Evolutionary conservation across 192 early-diverging fungal genomes (phyloP).

Genomic region (Coemansia sp.): DNA sequence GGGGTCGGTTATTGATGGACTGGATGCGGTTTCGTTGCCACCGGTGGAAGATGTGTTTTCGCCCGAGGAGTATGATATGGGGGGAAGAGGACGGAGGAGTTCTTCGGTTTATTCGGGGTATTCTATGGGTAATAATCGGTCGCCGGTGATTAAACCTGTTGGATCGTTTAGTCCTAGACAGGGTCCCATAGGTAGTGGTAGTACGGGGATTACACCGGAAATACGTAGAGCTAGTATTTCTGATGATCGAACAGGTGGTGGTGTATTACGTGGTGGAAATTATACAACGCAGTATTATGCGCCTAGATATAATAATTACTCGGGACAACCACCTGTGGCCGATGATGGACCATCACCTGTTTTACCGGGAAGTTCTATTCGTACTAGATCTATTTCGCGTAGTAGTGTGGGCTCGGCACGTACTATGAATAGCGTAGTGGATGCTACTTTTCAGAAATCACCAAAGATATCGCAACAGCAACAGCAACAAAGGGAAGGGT

Average conservation of each 20-base stretch:
- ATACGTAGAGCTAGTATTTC: background rate
- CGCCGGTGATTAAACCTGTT: background rate
- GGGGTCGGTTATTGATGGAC: conserved; percentile 48
- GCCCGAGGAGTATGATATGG: background rate
- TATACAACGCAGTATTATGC: conserved; percentile 9
- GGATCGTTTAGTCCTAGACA: background rate
- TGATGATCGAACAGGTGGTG: background rate
- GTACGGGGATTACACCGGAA: conserved; percentile 5
- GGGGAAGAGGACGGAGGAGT: background rate
- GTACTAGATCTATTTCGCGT: conserved; percentile 41
- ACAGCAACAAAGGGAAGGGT: background rate
- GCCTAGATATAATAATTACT: background rate
- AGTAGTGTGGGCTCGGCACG: conserved; percentile 37
- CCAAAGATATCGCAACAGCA: background rate
- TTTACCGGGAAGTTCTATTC: conserved; percentile 7
- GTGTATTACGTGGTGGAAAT: background rate
- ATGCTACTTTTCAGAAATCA: background rate
- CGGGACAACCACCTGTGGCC: conserved; percentile 12
- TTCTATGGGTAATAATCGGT: background rate
- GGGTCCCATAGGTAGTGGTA: background rate
- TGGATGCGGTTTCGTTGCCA: conserved; percentile 43
- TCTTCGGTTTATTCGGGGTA: background rate
- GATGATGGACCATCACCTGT: background rate
- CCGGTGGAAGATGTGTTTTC: conserved; percentile 30
- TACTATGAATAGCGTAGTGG: background rate